Base-by-base conservation (phyloP, 1,139 yeast species). In the Magnusiomyces magnusii region DNA sequence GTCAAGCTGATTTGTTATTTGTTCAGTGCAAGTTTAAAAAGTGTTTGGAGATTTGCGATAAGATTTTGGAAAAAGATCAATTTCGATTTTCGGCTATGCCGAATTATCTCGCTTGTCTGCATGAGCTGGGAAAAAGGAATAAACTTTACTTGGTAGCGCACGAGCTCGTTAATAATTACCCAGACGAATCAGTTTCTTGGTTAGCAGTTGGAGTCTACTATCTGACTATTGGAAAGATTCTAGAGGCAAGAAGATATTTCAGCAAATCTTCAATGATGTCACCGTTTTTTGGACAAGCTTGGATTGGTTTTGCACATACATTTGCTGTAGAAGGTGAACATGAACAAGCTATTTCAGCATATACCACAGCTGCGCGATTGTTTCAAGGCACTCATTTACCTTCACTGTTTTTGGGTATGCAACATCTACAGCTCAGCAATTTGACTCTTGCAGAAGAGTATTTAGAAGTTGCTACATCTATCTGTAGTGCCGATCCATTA, bases 261-360 rank as follows among this genome's bases (percentile, higher is more conserved):
- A 85, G 95, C 59, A 92, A 90, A 70, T 93, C 98, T 0, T 90
- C 98, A 0, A 79, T 91, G 65, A 74, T 92, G 64, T 87, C 90
- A 66, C 96, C 99, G 0, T 88, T 86, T 65, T 91, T 89, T 75
- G 96, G 96, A 0, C 95, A 89, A 58, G 97, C 98, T 0, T 95
- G 99, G 99, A 85, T 95, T 54, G 99, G 98, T 0, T 95, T 95
- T 76, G 98, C 98, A 0, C 98, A 93, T 69, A 92, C 99, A 0
- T 95, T 91, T 79, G 97, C 97, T 0, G 87, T 89, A 1, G 99
- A 95, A 71, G 96, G 97, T 10, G 99, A 95, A 73, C 98, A 95
- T 68, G 99, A 95, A 71, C 99, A 95, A 72, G 99, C 99, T 1
- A 87, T 93, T 24, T 86, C 97, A 61, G 99, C 99, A 0, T 95